Evolutionary conservation across 2,329 filamentous ascomycete genomes (phyloP), one percentile per base, ranked within the genome.

Genomic region (Metarhizium guizhouense): DNA sequence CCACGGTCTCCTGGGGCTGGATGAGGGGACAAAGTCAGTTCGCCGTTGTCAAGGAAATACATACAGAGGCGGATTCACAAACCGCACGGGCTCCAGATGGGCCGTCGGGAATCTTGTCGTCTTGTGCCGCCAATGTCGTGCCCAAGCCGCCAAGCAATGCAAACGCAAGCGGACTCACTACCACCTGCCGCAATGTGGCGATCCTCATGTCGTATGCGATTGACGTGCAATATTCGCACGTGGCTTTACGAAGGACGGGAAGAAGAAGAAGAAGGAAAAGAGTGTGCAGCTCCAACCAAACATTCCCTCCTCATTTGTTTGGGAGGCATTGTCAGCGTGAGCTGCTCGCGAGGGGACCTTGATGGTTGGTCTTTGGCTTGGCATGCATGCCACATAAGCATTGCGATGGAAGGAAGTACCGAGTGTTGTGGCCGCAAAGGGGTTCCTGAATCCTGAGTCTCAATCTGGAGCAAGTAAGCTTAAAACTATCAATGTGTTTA

Each of bases 1-100:
- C 18, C 2, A 59, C 18, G 18, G 40, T 36, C 18, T 59, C 30
- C n/a, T 48, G 38, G 3, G 18, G 25, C 56, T 57, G 11, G 45
- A 30, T 11, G n/a, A 20, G 18, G 5, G 45, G 43, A 7, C 18
- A 45, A 5, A 8, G 25, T 48, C 16, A 30, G 45, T 30, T 5
- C 2, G 25, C 20, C 7, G 20, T 16, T 5, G 8, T 10, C 25
- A 48, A 6, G 18, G 3, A 48, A 4, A 4, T 47, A 1, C 20
- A 20, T 14, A 14, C n/a, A 6, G 13, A 30, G 18, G 16, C 3
- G 6, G 45, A 30, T 48, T n/a, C 25, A 48, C 45, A 30, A 48
- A 48, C 45, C 45, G 13, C 20, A 8, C 4, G 18, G 42, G n/a
- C 16, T 45, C 10, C 42, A 6, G 42, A 45, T 25, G 42, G 18